A percentile compares a stretch with the other conserved stretches of the same genome.
phyloP scores from a whole-genome alignment of 1,284 basidiomycete species.

The Tilletia setariae region DNA sequence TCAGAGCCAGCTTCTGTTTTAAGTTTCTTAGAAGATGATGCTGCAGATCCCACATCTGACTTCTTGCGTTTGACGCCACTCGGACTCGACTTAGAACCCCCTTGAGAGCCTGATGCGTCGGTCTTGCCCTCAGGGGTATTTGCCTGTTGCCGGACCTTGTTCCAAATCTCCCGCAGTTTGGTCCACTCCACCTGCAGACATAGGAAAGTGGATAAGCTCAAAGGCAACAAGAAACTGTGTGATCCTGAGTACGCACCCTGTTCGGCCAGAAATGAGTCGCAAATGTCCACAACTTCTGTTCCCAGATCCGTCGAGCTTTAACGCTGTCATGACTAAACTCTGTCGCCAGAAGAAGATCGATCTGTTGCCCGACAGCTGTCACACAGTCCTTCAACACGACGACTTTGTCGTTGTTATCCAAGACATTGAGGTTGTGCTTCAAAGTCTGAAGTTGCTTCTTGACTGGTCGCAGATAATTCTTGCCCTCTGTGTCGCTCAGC shows the following conservation, averaged over 20 bases:
- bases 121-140: not conserved
- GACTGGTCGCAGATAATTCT: slow-evolving; percentile 91
- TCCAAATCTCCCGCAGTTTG: slow-evolving; percentile 17
- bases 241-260: slow-evolving; percentile 58
- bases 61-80: slow-evolving; percentile 2
- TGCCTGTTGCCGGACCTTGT: slow-evolving; percentile 14
- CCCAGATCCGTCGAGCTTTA: slow-evolving; percentile 77
- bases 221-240: not conserved
- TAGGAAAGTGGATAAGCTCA: not conserved
- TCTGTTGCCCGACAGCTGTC: slow-evolving; percentile 85
- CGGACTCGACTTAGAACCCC: not conserved
- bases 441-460: slow-evolving; percentile 96
- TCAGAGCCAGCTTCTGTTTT: not conserved
- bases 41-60: not conserved
- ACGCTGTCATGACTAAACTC: slow-evolving; percentile 67
- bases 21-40: not conserved
- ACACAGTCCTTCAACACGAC: slow-evolving; percentile 92
- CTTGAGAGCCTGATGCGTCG: not conserved
- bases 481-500: slow-evolving; percentile 92
- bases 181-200: slow-evolving; percentile 9
- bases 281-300: slow-evolving; percentile 87
- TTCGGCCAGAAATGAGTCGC: slow-evolving; percentile 90
- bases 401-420: slow-evolving; percentile 91
- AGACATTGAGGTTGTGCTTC: slow-evolving; percentile 80
- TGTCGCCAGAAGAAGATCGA: slow-evolving; percentile 74